phyloP scores from a whole-genome alignment of 305 asterid genomes.

The Striga hermonthica region DNA sequence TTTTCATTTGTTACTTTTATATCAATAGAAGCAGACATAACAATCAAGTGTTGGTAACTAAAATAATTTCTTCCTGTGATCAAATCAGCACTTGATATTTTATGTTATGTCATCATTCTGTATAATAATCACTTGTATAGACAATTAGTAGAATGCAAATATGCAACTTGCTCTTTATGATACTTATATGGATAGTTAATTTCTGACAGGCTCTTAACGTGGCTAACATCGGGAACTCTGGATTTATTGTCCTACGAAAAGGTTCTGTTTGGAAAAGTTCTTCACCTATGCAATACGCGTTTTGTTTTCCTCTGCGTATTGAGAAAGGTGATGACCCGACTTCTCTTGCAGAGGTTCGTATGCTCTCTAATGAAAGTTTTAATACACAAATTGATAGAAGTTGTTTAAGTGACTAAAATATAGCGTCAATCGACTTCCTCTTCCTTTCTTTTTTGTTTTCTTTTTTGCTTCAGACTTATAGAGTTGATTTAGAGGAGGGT shows the following conservation, averaged over 20 bases:
- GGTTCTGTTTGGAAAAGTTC: conserved; percentile 57
- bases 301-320: conserved; percentile 63
- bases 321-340: conserved; percentile 59
- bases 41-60: not conserved
- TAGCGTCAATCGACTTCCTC: too few species aligned
- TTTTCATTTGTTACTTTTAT: not conserved
- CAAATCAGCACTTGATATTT: not conserved
- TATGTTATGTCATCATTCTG: too few species aligned
- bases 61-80: not conserved
- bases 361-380: not conserved
- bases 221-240: conserved; percentile 85
- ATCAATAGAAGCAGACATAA: not conserved
- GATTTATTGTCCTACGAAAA: conserved; percentile 61
- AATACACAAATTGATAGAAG: conserved; percentile 1
- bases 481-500: conserved; percentile 61
- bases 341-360: conserved; percentile 58
- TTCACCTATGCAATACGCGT: conserved; percentile 66
- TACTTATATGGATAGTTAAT: conserved; percentile 12
- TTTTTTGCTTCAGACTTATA: conserved; percentile 47
- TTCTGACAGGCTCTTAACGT: conserved; percentile 61
- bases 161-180: not conserved
- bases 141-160: not conserved
- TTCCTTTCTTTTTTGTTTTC: not conserved
- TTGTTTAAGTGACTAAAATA: conserved; percentile 18
- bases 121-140: too few species aligned